phyloP scores from a whole-genome alignment of 2,329 filamentous ascomycete genomes.

The Orbilia javanica region DNA sequence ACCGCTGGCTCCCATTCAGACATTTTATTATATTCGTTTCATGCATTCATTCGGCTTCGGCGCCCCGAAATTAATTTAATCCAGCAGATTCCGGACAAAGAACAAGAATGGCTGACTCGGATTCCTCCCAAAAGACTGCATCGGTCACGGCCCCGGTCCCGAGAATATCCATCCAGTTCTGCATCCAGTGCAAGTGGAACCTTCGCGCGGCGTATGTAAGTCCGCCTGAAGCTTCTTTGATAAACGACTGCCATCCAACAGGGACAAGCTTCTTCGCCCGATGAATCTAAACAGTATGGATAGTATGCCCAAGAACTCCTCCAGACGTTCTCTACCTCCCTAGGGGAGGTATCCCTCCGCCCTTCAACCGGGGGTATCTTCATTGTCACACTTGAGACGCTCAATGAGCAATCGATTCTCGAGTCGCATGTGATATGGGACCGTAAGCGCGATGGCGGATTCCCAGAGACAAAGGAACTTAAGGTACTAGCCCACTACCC shows the following conservation, averaged over 20 bases:
- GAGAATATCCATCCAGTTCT: constrained; percentile 79
- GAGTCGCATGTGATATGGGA: constrained; percentile 78
- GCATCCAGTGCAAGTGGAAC: constrained; percentile 95
- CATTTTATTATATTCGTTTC: neutral
- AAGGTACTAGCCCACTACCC: constrained; percentile 30
- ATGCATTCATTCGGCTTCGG: neutral
- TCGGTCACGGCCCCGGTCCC: constrained; percentile 51
- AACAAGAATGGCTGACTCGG: constrained; percentile 14
- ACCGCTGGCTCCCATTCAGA: neutral
- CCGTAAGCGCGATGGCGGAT: constrained; percentile 85
- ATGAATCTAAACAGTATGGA: neutral
- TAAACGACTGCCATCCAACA: neutral
- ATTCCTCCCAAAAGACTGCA: constrained; percentile 25
- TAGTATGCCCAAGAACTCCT: constrained; percentile 95
- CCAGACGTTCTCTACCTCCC: constrained; percentile 84
- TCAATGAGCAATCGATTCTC: constrained; percentile 27
- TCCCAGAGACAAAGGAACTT: constrained; percentile 73
- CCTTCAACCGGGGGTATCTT: constrained; percentile 89
- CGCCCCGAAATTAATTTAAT: neutral
- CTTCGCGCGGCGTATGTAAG: constrained; percentile 84
- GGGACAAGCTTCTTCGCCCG: constrained; percentile 16
- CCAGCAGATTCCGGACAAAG: constrained; percentile 5
- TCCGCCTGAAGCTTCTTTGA: constrained; percentile 13
- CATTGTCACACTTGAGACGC: constrained; percentile 68
- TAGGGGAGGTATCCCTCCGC: constrained; percentile 89